phyloP scores from a whole-genome alignment of 768 basidiomycete species.

The Termitomyces sp. region DNA sequence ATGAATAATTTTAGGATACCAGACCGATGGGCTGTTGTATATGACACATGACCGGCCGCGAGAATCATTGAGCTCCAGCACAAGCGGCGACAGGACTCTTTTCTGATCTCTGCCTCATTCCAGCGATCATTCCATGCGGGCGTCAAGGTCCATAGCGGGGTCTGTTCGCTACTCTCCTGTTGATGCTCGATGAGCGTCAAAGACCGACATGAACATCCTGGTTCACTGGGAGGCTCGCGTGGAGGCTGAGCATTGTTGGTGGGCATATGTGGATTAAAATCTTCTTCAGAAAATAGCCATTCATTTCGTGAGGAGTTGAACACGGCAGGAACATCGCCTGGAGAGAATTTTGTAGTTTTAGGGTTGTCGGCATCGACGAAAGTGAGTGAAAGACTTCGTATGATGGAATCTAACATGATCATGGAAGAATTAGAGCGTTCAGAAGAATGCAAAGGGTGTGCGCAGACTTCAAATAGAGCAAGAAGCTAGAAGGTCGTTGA shows the following conservation, averaged over 20 bases:
- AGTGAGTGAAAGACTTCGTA: conserved; percentile 56
- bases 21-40: conserved; percentile 39
- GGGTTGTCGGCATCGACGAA: conserved; percentile 55
- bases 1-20: conserved; percentile 46
- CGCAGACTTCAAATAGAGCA: conserved; percentile 66
- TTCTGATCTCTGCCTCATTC: conserved; percentile 59
- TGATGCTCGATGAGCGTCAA: conserved; percentile 48
- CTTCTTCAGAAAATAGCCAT: conserved; percentile 18
- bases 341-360: conserved; percentile 40
- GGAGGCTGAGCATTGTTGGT: neutral
- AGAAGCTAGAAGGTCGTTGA: conserved; percentile 42
- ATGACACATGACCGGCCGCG: conserved; percentile 59
- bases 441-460: conserved; percentile 55
- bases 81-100: conserved; percentile 66
- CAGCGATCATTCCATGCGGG: conserved; percentile 57
- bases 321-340: conserved; percentile 45
- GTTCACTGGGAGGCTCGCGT: conserved; percentile 10
- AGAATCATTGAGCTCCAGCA: conserved; percentile 70
- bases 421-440: conserved; percentile 52
- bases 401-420: conserved; percentile 60
- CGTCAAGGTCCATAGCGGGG: conserved; percentile 59
- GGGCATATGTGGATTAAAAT: conserved; percentile 13
- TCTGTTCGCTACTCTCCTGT: conserved; percentile 43
- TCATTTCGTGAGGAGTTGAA: conserved; percentile 9
- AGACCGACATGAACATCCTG: conserved; percentile 40